phyloP scores from a whole-genome alignment of 78 protist species.

The Cavenderia fasciculata region DNA sequence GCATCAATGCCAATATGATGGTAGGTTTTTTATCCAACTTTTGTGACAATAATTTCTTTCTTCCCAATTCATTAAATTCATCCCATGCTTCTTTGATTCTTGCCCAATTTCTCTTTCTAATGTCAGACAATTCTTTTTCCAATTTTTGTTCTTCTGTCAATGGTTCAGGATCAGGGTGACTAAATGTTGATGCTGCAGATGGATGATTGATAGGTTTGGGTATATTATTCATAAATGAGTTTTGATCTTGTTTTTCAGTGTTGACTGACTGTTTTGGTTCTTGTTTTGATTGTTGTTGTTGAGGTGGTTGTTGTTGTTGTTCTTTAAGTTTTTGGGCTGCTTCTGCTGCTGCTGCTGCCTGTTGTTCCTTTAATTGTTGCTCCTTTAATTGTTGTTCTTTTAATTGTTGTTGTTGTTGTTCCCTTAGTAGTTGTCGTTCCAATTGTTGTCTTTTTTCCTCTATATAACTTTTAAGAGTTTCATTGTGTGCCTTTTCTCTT shows the following conservation, averaged over 20 bases:
- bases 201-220: not conserved
- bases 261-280: not conserved
- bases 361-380: too few relatives aligned
- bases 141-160: not conserved
- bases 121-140: not conserved
- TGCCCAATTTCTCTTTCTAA: not conserved
- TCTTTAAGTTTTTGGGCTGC: not conserved
- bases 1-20: not conserved
- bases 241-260: too few relatives aligned
- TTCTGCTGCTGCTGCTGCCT: not conserved
- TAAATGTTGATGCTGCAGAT: not conserved
- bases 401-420: too few relatives aligned
- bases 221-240: not conserved
- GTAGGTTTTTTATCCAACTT: not conserved
- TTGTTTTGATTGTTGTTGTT: not conserved
- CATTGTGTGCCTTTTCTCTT: too few relatives aligned
- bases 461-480: too few relatives aligned
- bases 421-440: too few relatives aligned
- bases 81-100: conserved; percentile 16
- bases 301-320: conserved; percentile 3
- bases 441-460: too few relatives aligned
- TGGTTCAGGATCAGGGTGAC: not conserved
- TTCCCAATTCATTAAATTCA: not conserved
- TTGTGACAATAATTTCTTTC: too few relatives aligned
- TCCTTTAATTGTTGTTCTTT: too few relatives aligned